Percentiles rank a stretch among this genome's conserved stretches.
phyloP scores from a whole-genome alignment of 495 filamentous ascomycete species.

The Aspergillus mulundensis region DNA sequence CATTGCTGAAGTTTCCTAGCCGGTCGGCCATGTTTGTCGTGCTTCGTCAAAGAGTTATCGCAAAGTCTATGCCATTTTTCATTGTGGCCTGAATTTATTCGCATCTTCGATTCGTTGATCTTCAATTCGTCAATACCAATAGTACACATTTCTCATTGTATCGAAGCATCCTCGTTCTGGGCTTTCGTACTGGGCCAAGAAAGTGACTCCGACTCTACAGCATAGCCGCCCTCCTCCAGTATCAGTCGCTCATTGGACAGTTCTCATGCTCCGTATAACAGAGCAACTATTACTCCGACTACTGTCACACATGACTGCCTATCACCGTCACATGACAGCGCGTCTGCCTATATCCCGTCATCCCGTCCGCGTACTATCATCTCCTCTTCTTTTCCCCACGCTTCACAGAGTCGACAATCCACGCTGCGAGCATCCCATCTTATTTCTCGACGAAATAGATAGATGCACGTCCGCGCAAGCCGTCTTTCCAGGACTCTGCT shows the following conservation, averaged over 20 bases:
- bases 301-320: neutral
- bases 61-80: too few relatives aligned
- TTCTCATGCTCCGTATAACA: neutral
- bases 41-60: too few relatives aligned
- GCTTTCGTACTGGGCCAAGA: too few relatives aligned
- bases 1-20: neutral
- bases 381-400: conserved; percentile 22
- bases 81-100: too few relatives aligned
- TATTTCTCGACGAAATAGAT: conserved; percentile 8
- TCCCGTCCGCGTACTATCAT: conserved; percentile 17
- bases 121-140: too few relatives aligned
- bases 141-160: too few relatives aligned
- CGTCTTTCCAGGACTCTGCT: conserved; percentile 16
- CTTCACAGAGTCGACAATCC: conserved; percentile 37
- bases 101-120: too few relatives aligned
- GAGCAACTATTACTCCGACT: neutral
- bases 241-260: neutral
- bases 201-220: neutral
- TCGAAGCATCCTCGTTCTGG: too few relatives aligned
- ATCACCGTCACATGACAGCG: conserved; percentile 19
- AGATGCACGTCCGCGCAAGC: conserved; percentile 33
- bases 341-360: conserved; percentile 8
- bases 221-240: neutral
- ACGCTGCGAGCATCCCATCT: conserved; percentile 25
- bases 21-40: neutral